Base-by-base conservation (phyloP, 148 eudicot genomes). In the Cornus kousa region DNA sequence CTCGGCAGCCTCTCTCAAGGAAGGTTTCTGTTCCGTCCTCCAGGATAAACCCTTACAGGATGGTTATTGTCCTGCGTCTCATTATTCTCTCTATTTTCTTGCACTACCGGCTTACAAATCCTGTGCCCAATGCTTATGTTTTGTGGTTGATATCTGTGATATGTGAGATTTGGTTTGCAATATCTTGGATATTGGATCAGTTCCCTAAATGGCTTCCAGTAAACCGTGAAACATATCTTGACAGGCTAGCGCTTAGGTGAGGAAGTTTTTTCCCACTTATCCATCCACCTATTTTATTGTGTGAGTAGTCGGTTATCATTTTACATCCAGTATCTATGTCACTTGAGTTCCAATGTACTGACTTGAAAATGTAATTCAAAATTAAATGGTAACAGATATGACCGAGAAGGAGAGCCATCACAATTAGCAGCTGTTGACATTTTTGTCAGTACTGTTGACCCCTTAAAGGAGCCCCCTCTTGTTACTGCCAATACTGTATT, bases 371-470 rank as follows among this genome's bases (percentile, higher is more conserved):
- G 20, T 53, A n/a, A 60, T 35, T 50, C 64, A 46, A 33, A 53
- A 9, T 43, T 62, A 74, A 28, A 59, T 28, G 69, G 50, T 33
- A 9, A 39, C 79, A 83, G 88, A 68, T 92, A 90, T 84, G 97
- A 92, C 72, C 88, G 89, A 53, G 97, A 92, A 83, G 94, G 94
- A 68, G 97, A 92, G 78, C 92, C 97, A 78, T 94, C 96, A 22
- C 94, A 94, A 78, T 80, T 94, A 72, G 97, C 98, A 70, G 96
- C 97, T 74, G 92, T 94, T 74, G 98, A 94, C 85, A 86, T 94
- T 37, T 94, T 94, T 82, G 98, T 94, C 84, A 92, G 97, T 86
- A 94, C 98, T 73, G 98, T 92, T 6, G 98, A 94, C 74, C 98
- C 98, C 33, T 73, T 91, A 80, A 94, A 94, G 89, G 98, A 94